Conservation (phyloP, 345 rosid species). For the Gossypium bickii region DNA sequence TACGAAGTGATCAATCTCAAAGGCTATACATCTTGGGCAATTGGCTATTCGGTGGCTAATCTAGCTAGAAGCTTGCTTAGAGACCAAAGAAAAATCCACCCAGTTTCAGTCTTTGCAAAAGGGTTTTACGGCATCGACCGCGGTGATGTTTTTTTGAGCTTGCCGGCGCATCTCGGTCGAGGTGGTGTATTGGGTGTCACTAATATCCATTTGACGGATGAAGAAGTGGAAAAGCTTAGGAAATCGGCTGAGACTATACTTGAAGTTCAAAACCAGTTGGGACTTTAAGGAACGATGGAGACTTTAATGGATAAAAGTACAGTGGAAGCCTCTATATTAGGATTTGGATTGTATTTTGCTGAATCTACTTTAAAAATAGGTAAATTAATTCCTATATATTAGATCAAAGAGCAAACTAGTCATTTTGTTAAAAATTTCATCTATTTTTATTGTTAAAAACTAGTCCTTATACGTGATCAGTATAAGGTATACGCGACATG, state of each 20-base stretch:
- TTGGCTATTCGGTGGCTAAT: slow-evolving; percentile 85
- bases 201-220: slow-evolving; percentile 68
- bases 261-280: slow-evolving; percentile 69
- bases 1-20: slow-evolving; percentile 79
- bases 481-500: no score
- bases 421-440: no score
- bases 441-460: no score
- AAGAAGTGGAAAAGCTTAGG: slow-evolving; percentile 53
- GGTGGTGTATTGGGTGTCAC: slow-evolving; percentile 74
- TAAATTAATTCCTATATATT: no score
- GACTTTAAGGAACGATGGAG: slow-evolving; percentile 26
- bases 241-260: slow-evolving; percentile 66
- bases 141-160: slow-evolving; percentile 79
- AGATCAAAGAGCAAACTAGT: no score
- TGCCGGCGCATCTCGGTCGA: slow-evolving; percentile 70
- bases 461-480: no score
- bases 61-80: slow-evolving; percentile 66
- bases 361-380: no score
- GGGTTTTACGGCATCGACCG: slow-evolving; percentile 72
- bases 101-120: slow-evolving; percentile 78
- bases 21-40: slow-evolving; percentile 97
- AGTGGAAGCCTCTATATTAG: no score
- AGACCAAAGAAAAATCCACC: slow-evolving; percentile 90
- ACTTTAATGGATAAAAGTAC: not conserved
- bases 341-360: fast-evolving